These are phyloP conservation scores for Ramalina intermedia DNA, from an alignment of 495 filamentous ascomycete genomes.

Conservation along the genomic window DNA sequence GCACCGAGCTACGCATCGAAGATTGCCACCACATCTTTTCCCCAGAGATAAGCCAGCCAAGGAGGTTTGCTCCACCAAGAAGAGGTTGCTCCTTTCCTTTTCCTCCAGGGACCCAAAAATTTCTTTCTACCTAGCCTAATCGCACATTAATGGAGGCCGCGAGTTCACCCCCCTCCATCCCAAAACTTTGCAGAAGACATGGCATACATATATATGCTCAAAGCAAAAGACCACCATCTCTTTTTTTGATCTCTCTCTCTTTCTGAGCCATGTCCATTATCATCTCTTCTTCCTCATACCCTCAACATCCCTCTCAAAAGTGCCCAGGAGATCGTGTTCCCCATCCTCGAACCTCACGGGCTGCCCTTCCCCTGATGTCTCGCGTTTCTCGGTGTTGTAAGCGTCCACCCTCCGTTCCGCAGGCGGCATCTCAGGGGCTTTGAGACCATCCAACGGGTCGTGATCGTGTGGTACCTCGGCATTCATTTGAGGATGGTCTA, in stretches of 20 bases:
- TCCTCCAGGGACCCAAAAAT: no score
- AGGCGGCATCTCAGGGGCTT: neutral
- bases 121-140: no score
- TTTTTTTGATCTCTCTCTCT: neutral
- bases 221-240: neutral
- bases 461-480: conserved; percentile 5
- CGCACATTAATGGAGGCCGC: no score
- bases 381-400: neutral
- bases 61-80: no score
- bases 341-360: conserved; percentile 8
- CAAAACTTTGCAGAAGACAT: no score
- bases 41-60: no score
- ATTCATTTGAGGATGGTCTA: neutral
- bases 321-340: conserved; percentile 11
- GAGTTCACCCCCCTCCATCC: no score
- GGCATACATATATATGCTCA: neutral
- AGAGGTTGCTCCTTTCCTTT: no score
- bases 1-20: no score
- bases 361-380: neutral
- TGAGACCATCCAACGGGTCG: conserved; percentile 6
- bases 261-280: neutral
- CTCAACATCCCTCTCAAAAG: conserved; percentile 4
- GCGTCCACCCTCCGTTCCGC: neutral
- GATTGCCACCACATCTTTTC: no score
- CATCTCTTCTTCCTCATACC: neutral